Evolutionary conservation across 2,329 filamentous ascomycete genomes (phyloP).

Genomic region (Aspergillus uvarum): DNA sequence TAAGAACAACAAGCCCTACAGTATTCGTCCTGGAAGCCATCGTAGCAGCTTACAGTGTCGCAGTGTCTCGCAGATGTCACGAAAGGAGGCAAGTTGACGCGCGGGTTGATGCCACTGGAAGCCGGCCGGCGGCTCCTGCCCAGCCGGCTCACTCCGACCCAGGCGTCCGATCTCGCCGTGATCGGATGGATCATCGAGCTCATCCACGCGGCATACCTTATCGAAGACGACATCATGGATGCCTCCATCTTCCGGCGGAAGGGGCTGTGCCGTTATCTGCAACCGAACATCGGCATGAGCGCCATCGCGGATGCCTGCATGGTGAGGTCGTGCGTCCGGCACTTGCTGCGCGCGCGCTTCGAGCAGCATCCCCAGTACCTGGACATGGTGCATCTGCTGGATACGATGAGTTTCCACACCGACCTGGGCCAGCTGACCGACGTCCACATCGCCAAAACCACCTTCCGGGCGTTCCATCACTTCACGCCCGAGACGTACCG

Average conservation of each 20-base stretch:
- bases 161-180: neutral
- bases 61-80: neutral
- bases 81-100: neutral
- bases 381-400: conserved; percentile 52
- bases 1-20: too few relatives aligned
- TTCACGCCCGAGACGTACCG: conserved; percentile 83
- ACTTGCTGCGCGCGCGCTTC: neutral
- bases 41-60: neutral
- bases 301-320: neutral
- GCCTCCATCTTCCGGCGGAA: neutral
- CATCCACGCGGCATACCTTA: neutral
- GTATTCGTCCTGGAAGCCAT: too few relatives aligned
- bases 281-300: neutral
- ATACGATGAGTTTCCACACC: neutral
- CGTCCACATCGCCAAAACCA: conserved; percentile 69
- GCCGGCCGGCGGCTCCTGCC: neutral
- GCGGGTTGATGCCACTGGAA: neutral
- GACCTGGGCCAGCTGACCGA: conserved; percentile 67
- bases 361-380: conserved; percentile 50
- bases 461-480: conserved; percentile 79
- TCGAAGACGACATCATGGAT: neutral
- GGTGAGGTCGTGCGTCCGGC: neutral
- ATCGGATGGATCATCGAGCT: neutral
- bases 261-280: neutral
- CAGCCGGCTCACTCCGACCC: neutral